These are phyloP conservation scores for Bipolaris zeicola DNA, from an alignment of 2,329 filamentous ascomycete species.

Conservation along the genomic window DNA sequence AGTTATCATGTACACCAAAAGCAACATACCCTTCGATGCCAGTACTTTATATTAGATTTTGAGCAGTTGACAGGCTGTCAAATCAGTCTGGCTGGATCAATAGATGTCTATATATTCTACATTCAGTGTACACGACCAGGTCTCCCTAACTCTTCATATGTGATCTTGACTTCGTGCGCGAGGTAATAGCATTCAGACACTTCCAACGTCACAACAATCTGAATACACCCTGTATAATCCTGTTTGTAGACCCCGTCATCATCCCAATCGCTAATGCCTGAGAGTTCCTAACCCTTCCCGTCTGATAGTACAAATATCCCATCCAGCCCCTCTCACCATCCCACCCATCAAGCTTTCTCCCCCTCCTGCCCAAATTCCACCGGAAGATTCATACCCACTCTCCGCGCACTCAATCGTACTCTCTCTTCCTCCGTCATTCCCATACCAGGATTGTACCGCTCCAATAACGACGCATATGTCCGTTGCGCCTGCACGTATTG, in stretches of 20 bases:
- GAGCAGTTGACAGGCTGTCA: neutral
- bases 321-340: neutral
- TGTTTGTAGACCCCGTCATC: neutral
- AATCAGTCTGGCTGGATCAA: neutral
- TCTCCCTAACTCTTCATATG: neutral
- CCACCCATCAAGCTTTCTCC: constrained; percentile 9
- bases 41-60: constrained; percentile 3
- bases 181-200: neutral
- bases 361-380: constrained; percentile 56
- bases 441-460: constrained; percentile 94
- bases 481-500: constrained; percentile 86
- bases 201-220: neutral
- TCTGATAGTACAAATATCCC: neutral
- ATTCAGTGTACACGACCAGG: neutral
- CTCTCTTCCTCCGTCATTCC: constrained; percentile 83
- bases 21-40: constrained; percentile 27
- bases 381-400: constrained; percentile 90
- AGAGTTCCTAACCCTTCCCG: too few species aligned
- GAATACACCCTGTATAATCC: neutral
- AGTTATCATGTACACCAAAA: constrained; percentile 25
- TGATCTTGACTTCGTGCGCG: neutral
- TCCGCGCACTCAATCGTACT: constrained; percentile 79
- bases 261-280: neutral
- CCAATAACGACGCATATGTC: constrained; percentile 77
- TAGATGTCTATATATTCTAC: constrained; percentile 8